Evolutionary conservation across 148 eudicot species (phyloP), one percentile per base, ranked within the genome.

Genomic region (Salicornia ramosissima): DNA sequence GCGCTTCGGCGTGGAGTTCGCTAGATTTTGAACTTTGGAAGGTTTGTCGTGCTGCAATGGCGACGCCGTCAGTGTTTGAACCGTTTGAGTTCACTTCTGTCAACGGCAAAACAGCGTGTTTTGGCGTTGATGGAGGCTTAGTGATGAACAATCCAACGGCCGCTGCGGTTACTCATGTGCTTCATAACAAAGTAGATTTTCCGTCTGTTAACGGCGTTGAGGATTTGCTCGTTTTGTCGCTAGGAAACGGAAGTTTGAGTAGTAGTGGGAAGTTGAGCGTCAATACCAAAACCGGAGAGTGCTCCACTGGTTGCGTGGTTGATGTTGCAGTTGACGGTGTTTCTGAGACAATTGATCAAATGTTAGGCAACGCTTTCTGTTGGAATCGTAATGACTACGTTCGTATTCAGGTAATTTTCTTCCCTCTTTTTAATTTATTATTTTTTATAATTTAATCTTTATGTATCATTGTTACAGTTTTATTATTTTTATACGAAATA

Each of bases 281-380:
- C 24, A 43, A 75, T 6, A 50, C 54, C 10, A 75, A 72, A 18
- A 71, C 74, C 52, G 84, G 89, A 10, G 74, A 79, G 26, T 88
- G 97, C 59, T 67, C 82, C 22, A 79, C 77, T 8, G 77, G 78
- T 10, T 64, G 77, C 0, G 81, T 94, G 12, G 84, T 91, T 30
- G 87, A 82, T 31, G 86, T 89, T 39, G 97, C 78, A 2, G 82
- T 86, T 9, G 99, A 94, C 73, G 99, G 99, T 28, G 89, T 94
- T 31, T 91, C 99, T 0, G 99, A 94, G 57, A 94, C 92, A 3
- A 61, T 94, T 19, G 99, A 94, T 33, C 99, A 94, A 66, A 86
- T 94, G 91, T 56, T 94, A 26, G 97, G 96, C 10, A 94, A 88
- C 64, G 91, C 97, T 1, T 94, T 94, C 56, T 82, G 80, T 56